These are phyloP conservation scores for Zalaria sp. DNA, from an alignment of 2,329 filamentous ascomycete species.

Conservation along the genomic window DNA sequence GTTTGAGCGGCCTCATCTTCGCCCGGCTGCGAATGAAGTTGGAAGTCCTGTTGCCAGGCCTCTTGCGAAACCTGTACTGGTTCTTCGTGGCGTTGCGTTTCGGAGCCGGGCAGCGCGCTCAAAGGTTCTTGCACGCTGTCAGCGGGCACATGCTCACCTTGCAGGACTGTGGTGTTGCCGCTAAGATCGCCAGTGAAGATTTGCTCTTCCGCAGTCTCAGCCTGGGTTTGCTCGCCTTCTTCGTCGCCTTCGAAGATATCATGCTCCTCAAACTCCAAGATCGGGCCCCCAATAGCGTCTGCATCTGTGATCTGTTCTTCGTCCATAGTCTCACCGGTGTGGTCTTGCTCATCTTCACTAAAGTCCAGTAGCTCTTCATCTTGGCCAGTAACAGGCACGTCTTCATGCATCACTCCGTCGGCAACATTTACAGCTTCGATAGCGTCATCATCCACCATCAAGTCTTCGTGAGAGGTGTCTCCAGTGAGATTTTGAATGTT, in stretches of 20 bases:
- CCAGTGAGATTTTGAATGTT: too few relatives aligned
- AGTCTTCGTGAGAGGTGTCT: slow-evolving; percentile 13
- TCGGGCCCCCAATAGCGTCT: neutral
- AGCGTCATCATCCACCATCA: slow-evolving; percentile 17
- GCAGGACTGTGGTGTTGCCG: too few relatives aligned
- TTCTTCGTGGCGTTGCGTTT: too few relatives aligned
- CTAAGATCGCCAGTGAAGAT: neutral
- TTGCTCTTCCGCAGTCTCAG: neutral
- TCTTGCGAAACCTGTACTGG: too few relatives aligned
- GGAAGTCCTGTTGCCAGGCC: too few relatives aligned
- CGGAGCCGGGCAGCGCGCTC: too few relatives aligned
- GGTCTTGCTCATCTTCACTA: slow-evolving; percentile 15
- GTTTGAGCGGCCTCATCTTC: too few relatives aligned
- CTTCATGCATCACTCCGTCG: slow-evolving; percentile 7
- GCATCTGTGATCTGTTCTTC: neutral
- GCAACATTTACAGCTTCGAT: slow-evolving; percentile 12
- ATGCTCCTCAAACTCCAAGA: neutral
- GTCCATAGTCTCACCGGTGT: slow-evolving; percentile 2
- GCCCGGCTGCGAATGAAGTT: too few relatives aligned
- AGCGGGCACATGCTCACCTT: too few relatives aligned
- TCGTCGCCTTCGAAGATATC: neutral
- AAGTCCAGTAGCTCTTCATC: slow-evolving; percentile 25
- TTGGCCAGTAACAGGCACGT: slow-evolving; percentile 4
- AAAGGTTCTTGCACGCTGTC: too few relatives aligned
- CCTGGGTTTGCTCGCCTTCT: slow-evolving; percentile 1